phyloP scores from a whole-genome alignment of 2,329 filamentous ascomycete genomes.

The Pseudopithomyces chartarum region DNA sequence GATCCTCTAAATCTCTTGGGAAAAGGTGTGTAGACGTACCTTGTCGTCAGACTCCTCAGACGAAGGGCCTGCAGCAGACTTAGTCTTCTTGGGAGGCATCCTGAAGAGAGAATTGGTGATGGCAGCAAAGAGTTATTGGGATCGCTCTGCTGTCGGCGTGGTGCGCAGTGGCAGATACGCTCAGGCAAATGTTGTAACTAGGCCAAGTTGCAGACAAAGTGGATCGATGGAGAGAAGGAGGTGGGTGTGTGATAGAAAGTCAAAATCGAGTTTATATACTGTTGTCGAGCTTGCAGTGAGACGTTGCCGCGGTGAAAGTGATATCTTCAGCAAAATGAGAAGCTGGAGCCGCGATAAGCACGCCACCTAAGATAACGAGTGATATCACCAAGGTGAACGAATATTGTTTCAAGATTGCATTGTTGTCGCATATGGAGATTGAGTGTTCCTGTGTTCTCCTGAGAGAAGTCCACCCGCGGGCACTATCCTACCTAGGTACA shows the following conservation, averaged over 20 bases:
- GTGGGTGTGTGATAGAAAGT: too few relatives aligned
- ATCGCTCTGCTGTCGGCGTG: neutral
- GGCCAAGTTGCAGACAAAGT: neutral
- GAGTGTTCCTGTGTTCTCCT: too few relatives aligned
- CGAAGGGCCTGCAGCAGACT: neutral
- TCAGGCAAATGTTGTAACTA: neutral
- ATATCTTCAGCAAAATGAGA: neutral
- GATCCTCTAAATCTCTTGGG: too few relatives aligned
- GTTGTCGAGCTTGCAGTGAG: neutral
- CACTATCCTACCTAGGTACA: too few relatives aligned
- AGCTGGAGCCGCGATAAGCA: neutral
- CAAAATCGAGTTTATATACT: neutral
- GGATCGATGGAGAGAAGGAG: neutral
- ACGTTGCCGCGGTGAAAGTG: neutral
- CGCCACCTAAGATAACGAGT: neutral
- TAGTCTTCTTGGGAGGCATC: slow-evolving; percentile 5
- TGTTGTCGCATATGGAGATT: too few relatives aligned
- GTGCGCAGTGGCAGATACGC: neutral
- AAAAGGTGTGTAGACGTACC: slow-evolving; percentile 1
- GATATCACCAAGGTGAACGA: too few relatives aligned
- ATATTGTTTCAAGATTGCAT: too few relatives aligned
- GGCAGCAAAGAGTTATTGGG: neutral
- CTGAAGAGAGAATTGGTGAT: neutral
- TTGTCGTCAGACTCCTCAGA: neutral
- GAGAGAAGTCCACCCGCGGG: too few relatives aligned